phyloP scores from a whole-genome alignment of 768 basidiomycete genomes.

The Naganishia friedmannii region DNA sequence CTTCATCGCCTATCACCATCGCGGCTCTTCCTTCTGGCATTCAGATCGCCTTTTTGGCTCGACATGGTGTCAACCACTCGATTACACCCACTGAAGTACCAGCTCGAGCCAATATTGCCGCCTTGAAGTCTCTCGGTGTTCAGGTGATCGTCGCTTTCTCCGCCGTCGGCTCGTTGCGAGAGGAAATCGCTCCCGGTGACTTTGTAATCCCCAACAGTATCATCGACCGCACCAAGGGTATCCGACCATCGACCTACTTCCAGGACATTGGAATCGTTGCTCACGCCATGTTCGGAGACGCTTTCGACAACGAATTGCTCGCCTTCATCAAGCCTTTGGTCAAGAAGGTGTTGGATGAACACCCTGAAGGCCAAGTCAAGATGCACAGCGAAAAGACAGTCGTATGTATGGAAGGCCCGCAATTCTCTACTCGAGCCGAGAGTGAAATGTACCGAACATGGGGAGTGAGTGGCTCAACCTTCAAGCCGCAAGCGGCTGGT shows the following conservation, averaged over 20 bases:
- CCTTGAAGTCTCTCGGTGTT: constrained; percentile 86
- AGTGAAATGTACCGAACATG: constrained; percentile 62
- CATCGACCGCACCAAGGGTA: constrained; percentile 93
- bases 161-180: constrained; percentile 88
- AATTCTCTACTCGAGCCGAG: constrained; percentile 98
- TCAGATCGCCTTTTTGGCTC: constrained; percentile 81
- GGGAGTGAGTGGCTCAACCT: constrained; percentile 24
- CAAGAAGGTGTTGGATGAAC: constrained; percentile 60
- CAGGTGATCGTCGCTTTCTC: constrained; percentile 87
- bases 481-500: background rate
- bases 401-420: constrained; percentile 82
- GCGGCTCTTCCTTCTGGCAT: constrained; percentile 74
- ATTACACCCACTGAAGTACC: constrained; percentile 79
- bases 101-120: constrained; percentile 86
- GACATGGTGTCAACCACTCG: constrained; percentile 79
- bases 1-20: constrained; percentile 89
- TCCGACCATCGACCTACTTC: constrained; percentile 86
- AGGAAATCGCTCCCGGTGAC: constrained; percentile 86
- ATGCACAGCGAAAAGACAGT: constrained; percentile 80
- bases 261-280: constrained; percentile 76
- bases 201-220: constrained; percentile 85
- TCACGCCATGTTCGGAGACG: constrained; percentile 91
- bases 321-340: constrained; percentile 55
- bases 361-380: constrained; percentile 60
- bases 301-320: constrained; percentile 61